Evolutionary conservation across 208 protist species (phyloP).

Genomic region (Vickermania ingenoplastis): DNA sequence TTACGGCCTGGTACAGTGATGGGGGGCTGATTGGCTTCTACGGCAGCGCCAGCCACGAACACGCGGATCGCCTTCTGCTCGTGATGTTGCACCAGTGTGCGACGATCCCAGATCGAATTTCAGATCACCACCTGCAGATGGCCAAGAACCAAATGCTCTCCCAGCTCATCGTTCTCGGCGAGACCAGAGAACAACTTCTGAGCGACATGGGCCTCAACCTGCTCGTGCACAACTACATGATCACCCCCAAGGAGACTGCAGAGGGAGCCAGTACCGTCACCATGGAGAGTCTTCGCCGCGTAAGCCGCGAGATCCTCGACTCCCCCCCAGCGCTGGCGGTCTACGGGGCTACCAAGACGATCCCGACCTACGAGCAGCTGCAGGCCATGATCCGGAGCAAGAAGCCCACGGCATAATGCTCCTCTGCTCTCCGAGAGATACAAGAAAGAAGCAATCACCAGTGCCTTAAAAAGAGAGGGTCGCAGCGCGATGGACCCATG

Average conservation of each 20-base stretch:
- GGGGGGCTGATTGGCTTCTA: conserved; percentile 84
- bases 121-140: conserved; percentile 69
- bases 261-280: conserved; percentile 56
- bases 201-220: conserved; percentile 87
- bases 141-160: conserved; percentile 83
- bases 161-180: conserved; percentile 77
- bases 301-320: conserved; percentile 54
- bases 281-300: conserved; percentile 46
- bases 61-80: conserved; percentile 46
- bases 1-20: conserved; percentile 89
- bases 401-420: neutral
- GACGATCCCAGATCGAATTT: conserved; percentile 72
- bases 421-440: too few species aligned
- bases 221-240: conserved; percentile 72
- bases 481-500: too few species aligned
- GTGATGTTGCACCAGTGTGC: conserved; percentile 73
- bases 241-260: conserved; percentile 66
- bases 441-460: neutral
- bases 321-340: conserved; percentile 63
- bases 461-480: too few species aligned
- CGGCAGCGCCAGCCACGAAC: conserved; percentile 73
- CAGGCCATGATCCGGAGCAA: conserved; percentile 11
- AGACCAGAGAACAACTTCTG: conserved; percentile 70
- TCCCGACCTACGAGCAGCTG: conserved; percentile 48
- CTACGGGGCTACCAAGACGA: conserved; percentile 56